Percentiles rank a stretch among this genome's conserved stretches.
phyloP scores from a whole-genome alignment of 768 basidiomycete genomes.

The Trametes maxima region DNA sequence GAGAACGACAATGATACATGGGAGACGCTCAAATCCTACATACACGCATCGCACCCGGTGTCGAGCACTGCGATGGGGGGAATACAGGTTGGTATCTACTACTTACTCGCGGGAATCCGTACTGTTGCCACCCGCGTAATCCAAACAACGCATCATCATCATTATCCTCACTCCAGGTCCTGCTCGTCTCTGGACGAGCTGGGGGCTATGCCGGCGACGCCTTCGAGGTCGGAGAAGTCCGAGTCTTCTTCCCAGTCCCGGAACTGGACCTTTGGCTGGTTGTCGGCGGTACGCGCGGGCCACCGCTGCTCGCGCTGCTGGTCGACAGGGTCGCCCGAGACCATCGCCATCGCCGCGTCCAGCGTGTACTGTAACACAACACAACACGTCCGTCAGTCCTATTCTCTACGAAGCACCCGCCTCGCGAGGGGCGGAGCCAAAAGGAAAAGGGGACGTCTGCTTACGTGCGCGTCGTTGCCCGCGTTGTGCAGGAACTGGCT shows the following conservation, averaged over 20 bases:
- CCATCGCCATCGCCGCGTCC: conserved; percentile 68
- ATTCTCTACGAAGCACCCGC: too few relatives aligned
- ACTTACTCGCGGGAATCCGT: not conserved
- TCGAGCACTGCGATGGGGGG: not conserved
- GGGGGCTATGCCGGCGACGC: conserved; percentile 27
- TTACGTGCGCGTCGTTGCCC: conserved; percentile 82
- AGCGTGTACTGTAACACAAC: conserved; percentile 85
- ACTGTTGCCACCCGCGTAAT: not conserved
- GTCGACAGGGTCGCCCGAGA: conserved; percentile 71
- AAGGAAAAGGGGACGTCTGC: conserved; percentile 29
- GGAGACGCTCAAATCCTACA: not conserved
- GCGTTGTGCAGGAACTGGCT: conserved; percentile 75
- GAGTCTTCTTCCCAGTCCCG: conserved; percentile 60
- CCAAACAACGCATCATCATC: not conserved
- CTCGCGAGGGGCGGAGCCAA: not conserved
- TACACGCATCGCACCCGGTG: not conserved
- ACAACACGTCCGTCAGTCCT: not conserved
- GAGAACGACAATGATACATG: not conserved
- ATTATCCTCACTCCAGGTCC: not conserved
- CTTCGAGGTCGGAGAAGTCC: conserved; percentile 49
- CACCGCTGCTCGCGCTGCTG: conserved; percentile 77
- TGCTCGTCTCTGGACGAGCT: not conserved
- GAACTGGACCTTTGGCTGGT: conserved; percentile 54
- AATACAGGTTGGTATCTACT: not conserved
- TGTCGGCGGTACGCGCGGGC: conserved; percentile 56